Conservation (phyloP, 805 yeast species). For the Candida gorgasii region DNA sequence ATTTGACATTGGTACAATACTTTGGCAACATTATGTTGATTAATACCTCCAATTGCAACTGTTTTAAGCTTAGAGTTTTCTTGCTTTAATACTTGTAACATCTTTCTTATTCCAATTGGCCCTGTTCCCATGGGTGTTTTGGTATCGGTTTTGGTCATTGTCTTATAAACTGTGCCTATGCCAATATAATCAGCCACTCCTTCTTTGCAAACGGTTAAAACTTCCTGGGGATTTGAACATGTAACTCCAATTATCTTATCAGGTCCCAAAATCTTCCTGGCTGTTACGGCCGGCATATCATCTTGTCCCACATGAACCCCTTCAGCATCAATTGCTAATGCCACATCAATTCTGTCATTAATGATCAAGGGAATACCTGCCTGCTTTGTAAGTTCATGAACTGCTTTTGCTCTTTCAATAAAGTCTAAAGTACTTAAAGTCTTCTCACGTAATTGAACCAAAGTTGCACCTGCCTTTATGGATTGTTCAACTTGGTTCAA, state of each 20-base stretch:
- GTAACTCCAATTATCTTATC: constrained; percentile 80
- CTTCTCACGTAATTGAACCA: constrained; percentile 85
- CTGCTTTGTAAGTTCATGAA: constrained; percentile 61
- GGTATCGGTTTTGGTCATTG: constrained; percentile 64
- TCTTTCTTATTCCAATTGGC: constrained; percentile 58
- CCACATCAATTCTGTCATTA: constrained; percentile 86
- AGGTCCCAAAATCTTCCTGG: constrained; percentile 66
- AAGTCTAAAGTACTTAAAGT: constrained; percentile 66
- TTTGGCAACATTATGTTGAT: constrained; percentile 58
- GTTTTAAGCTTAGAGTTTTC: constrained; percentile 42
- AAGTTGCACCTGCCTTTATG: constrained; percentile 69
- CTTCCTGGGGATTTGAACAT: constrained; percentile 60
- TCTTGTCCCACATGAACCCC: constrained; percentile 94
- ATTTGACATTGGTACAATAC: constrained; percentile 53
- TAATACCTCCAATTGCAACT: constrained; percentile 84
- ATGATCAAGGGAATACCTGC: constrained; percentile 75
- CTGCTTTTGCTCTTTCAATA: constrained; percentile 56
- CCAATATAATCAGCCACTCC: constrained; percentile 78
- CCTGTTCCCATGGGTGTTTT: constrained; percentile 58
- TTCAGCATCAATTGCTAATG: constrained; percentile 85
- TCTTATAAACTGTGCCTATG: constrained; percentile 74
- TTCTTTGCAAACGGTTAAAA: constrained; percentile 47
- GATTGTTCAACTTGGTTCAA: constrained; percentile 64
- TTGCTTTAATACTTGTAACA: constrained; percentile 48
- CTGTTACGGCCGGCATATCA: constrained; percentile 68